Evolutionary conservation across 2,329 filamentous ascomycete species (phyloP).

Genomic region (Chaetomium globosum): DNA sequence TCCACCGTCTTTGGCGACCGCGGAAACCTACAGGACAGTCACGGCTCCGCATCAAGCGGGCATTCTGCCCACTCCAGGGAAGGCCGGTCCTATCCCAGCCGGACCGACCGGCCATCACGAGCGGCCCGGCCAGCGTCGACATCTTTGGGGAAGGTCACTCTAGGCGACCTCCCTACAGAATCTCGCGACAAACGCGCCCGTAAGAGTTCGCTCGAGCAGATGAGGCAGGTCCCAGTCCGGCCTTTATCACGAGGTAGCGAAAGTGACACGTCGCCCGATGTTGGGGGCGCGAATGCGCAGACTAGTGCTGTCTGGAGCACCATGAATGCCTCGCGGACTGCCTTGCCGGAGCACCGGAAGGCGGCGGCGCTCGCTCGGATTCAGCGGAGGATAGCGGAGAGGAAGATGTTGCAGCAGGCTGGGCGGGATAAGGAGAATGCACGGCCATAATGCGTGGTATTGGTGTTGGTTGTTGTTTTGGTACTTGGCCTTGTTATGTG

Average conservation of each 20-base stretch:
- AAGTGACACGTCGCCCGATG: slow-evolving; percentile 40
- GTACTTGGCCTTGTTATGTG: not conserved
- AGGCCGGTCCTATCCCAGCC: slow-evolving; percentile 14
- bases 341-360: slow-evolving; percentile 54
- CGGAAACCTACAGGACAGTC: slow-evolving; percentile 36
- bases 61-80: slow-evolving; percentile 25
- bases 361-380: slow-evolving; percentile 59
- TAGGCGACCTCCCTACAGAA: slow-evolving; percentile 25
- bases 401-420: slow-evolving; percentile 45
- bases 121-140: slow-evolving; percentile 16
- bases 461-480: not conserved
- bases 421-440: slow-evolving; percentile 57
- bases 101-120: slow-evolving; percentile 22
- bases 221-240: slow-evolving; percentile 32
- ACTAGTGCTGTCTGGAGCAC: slow-evolving; percentile 40
- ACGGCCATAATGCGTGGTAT: slow-evolving; percentile 39
- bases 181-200: slow-evolving; percentile 16
- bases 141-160: slow-evolving; percentile 19
- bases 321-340: slow-evolving; percentile 48
- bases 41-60: slow-evolving; percentile 32
- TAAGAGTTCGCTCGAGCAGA: slow-evolving; percentile 9
- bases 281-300: slow-evolving; percentile 46
- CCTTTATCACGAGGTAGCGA: slow-evolving; percentile 39
- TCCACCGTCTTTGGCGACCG: slow-evolving; percentile 35
- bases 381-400: slow-evolving; percentile 57